Conservation (phyloP, 371 early-diverging fungal species). For the Lichtheimia ramosa region DNA sequence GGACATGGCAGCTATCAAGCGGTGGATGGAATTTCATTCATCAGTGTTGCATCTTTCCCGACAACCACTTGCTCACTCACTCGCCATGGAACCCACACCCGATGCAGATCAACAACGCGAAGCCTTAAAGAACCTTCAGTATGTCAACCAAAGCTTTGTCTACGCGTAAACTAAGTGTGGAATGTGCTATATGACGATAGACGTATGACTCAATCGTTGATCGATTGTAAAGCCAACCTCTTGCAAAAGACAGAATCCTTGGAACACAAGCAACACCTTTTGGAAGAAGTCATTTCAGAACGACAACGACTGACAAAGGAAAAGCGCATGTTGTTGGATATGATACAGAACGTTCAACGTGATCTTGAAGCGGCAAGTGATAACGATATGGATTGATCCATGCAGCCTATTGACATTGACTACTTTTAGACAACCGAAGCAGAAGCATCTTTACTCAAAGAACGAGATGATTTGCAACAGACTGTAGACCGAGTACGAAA, state of each 20-base stretch:
- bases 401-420: neutral
- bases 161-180: neutral
- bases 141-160: neutral
- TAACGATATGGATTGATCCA: neutral
- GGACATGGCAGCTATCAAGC: too few relatives aligned
- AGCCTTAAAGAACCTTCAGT: slow-evolving; percentile 8
- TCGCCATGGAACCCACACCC: too few relatives aligned
- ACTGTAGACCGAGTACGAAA: slow-evolving; percentile 22
- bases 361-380: slow-evolving; percentile 38
- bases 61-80: too few relatives aligned
- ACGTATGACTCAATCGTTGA: slow-evolving; percentile 16
- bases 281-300: slow-evolving; percentile 40
- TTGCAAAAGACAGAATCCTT: slow-evolving; percentile 34
- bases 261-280: slow-evolving; percentile 31
- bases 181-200: neutral
- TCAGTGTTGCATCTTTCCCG: too few relatives aligned
- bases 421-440: slow-evolving; percentile 24
- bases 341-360: slow-evolving; percentile 43
- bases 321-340: slow-evolving; percentile 33
- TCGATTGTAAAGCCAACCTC: slow-evolving; percentile 39
- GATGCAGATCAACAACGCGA: slow-evolving; percentile 1
- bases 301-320: slow-evolving; percentile 41
- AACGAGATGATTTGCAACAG: slow-evolving; percentile 34
- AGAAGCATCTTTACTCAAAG: slow-evolving; percentile 30
- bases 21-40: too few relatives aligned